Evolutionary conservation across 1,139 yeast species (phyloP).

Genomic region (Debaryomycetaceae sp.): DNA sequence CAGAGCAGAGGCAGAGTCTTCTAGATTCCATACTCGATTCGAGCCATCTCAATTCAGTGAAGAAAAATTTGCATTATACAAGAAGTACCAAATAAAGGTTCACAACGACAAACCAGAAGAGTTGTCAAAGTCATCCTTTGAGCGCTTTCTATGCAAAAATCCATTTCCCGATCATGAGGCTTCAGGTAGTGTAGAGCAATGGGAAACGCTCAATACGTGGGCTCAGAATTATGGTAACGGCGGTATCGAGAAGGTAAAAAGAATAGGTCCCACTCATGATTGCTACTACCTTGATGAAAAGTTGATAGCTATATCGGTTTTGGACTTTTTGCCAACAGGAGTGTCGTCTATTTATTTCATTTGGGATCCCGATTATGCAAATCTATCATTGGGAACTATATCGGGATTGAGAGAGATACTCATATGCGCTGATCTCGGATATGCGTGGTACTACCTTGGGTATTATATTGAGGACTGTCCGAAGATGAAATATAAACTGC

Average conservation of each 20-base stretch:
- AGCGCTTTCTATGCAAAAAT: slow-evolving; percentile 64
- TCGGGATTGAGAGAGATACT: slow-evolving; percentile 72
- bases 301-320: slow-evolving; percentile 71
- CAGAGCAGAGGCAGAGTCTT: slow-evolving; percentile 22
- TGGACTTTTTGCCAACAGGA: slow-evolving; percentile 75
- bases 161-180: slow-evolving; percentile 45
- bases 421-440: slow-evolving; percentile 38
- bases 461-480: slow-evolving; percentile 74
- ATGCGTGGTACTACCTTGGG: slow-evolving; percentile 66
- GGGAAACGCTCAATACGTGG: slow-evolving; percentile 33
- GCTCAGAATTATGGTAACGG: slow-evolving; percentile 13
- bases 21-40: slow-evolving; percentile 44
- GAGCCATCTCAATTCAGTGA: slow-evolving; percentile 52
- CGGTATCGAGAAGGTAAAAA: slow-evolving; percentile 1
- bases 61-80: slow-evolving; percentile 65
- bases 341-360: slow-evolving; percentile 83
- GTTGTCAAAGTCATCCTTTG: slow-evolving; percentile 46
- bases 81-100: slow-evolving; percentile 62
- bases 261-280: slow-evolving; percentile 64
- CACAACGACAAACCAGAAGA: slow-evolving; percentile 61
- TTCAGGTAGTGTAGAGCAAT: slow-evolving; percentile 22
- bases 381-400: slow-evolving; percentile 71
- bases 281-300: slow-evolving; percentile 64
- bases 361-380: slow-evolving; percentile 80
- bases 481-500: slow-evolving; percentile 80